Base-by-base conservation (phyloP, 768 basidiomycete species). In the Amanita pseudoporphyria region DNA sequence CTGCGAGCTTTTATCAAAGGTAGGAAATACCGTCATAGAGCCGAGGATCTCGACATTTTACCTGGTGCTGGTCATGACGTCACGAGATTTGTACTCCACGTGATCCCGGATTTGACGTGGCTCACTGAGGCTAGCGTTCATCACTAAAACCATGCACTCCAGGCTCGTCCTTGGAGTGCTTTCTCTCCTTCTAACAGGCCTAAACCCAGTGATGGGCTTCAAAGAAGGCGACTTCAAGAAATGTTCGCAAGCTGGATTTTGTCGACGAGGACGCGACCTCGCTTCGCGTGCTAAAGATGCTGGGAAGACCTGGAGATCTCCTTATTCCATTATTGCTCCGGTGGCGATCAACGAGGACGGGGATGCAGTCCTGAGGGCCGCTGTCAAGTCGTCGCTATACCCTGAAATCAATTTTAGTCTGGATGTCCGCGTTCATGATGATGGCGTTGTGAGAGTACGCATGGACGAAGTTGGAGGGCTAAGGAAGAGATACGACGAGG, bases 211-310 rank as follows among this genome's bases (percentile, higher is more conserved):
- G 5, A 57, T 74, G 24, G 79, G 84, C 31, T 79, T 88, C 67
- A 88, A 88, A 69, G 69, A 73, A 16, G 76, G 84, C 52, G 91
- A 97, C 66, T 99, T 94, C 76, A 97, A 96, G 67, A 90, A 81
- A 51, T 98, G 96, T 61, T 74, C 76, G n/a, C 90, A 98, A 65
- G 79, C 91, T 0, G 93, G 88, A 16, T 98, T 99, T 67, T 98
- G 96, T 71, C 79, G 89, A 53, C 64, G 71, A 54, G 91, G 93
- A 45, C 82, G 95, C 41, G 87, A 85, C 0, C 78, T 99, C 39
- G 78, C 91, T 51, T 70, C 76, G 7, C 80, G 90, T 41, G 86
- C 89, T 4, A 70, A 70, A 35, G 78, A 77, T 47, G 72, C 74
- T 6, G 65, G 66, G 26, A 63, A 70, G 10, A 64, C 71, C 3